Evolutionary conservation across 495 filamentous ascomycete species (phyloP).

Genomic region (Daldinia childiae): DNA sequence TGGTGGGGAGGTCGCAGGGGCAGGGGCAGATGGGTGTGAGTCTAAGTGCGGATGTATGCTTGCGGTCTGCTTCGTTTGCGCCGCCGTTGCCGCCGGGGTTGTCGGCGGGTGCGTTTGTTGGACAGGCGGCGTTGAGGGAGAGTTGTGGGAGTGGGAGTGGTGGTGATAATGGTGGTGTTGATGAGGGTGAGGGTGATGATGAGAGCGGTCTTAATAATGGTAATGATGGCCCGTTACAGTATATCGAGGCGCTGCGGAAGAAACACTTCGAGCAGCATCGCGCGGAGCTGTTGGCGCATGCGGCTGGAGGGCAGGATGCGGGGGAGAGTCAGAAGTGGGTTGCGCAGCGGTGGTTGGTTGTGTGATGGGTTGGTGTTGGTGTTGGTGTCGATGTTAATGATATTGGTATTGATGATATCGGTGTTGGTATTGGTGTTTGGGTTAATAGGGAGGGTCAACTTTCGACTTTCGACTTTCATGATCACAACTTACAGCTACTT

Average conservation of each 20-base stretch:
- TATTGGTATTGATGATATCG: not conserved
- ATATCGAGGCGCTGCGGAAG: conserved; percentile 52
- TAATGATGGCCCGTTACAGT: conserved; percentile 48
- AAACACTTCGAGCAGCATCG: conserved; percentile 49
- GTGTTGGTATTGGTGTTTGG: not conserved
- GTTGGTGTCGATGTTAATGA: not conserved
- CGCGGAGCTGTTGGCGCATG: conserved; percentile 50
- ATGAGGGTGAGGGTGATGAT: too few relatives aligned
- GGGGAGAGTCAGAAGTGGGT: conserved; percentile 37
- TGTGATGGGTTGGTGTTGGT: conserved; percentile 12
- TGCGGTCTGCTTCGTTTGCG: not conserved
- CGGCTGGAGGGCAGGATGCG: conserved; percentile 37
- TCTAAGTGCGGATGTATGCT: not conserved
- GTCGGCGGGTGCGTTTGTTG: conserved; percentile 25
- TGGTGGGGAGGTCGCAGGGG: not conserved
- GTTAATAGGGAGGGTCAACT: too few relatives aligned
- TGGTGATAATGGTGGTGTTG: not conserved
- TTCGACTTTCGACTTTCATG: too few relatives aligned
- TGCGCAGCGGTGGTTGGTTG: conserved; percentile 43
- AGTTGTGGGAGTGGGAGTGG: not conserved
- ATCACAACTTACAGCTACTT: too few relatives aligned
- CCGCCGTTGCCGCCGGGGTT: conserved; percentile 9
- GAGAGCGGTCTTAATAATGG: conserved; percentile 5
- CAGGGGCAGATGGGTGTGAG: not conserved
- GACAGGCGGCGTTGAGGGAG: conserved; percentile 6